A percentile compares a stretch with the other conserved stretches of the same genome.
phyloP scores from a whole-genome alignment of 2,329 filamentous ascomycete genomes.

The Trichoderma harzianum region DNA sequence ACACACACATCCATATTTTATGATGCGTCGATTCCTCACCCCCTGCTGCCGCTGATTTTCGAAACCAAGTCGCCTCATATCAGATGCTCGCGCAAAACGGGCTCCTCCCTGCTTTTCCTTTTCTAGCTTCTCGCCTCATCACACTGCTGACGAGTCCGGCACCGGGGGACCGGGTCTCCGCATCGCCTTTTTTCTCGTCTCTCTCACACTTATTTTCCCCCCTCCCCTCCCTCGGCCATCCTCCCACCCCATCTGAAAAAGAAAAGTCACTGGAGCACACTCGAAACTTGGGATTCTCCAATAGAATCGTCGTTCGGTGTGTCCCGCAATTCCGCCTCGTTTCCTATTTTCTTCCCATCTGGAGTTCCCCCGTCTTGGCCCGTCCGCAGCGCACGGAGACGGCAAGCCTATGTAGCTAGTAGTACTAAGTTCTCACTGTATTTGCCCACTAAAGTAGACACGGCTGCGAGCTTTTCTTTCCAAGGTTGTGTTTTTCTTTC shows the following conservation, averaged over 20 bases:
- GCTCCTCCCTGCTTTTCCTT: not conserved
- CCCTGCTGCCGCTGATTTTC: not conserved
- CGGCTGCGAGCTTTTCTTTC: not conserved
- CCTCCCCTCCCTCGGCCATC: not conserved
- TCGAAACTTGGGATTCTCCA: not conserved
- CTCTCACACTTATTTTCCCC: not conserved
- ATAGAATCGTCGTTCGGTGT: not conserved
- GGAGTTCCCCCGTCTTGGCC: too few relatives aligned
- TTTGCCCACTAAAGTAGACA: not conserved
- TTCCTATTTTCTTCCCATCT: not conserved
- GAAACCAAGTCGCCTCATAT: not conserved
- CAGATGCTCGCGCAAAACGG: not conserved
- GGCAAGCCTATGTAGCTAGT: not conserved
- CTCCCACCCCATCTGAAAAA: not conserved
- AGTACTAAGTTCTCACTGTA: not conserved
- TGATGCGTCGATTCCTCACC: not conserved
- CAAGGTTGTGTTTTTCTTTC: too few relatives aligned
- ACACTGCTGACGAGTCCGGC: not conserved
- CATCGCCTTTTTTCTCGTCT: not conserved
- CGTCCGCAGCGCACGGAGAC: not conserved
- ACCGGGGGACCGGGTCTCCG: not conserved
- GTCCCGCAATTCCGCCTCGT: conserved; percentile 8
- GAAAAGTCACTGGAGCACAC: not conserved
- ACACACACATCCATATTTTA: not conserved
- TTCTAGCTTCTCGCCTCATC: not conserved